Base-by-base conservation (phyloP, 441 rosid species). In the Euphorbia corollata region DNA sequence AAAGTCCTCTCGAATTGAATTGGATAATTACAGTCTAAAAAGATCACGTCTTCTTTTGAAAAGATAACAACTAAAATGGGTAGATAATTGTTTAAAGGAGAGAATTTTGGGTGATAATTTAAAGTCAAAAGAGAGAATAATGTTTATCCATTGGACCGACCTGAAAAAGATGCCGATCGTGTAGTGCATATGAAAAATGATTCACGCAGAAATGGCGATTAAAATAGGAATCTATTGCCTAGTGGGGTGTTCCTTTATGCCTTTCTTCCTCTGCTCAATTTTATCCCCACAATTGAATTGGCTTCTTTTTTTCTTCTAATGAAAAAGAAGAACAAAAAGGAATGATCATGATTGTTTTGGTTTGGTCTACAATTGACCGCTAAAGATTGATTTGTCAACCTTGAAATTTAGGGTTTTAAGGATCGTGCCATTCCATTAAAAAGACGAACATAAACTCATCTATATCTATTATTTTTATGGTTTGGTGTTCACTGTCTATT, bases 181-280 rank as follows among this genome's bases (percentile, higher is more conserved):
- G 73, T 61, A 9, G 10, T 54, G 68, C 38, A 24, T 38, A 24
- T 66, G 63, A 3, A 48, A 34, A 4, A 60, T 36, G 34, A 39
- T 30, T 0, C 38, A 0, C 13, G 6, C 11, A 24, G 8, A 13
- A 68, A 59, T 19, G 64, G 78, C 81, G 78, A 76, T 79, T 81
- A 54, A 73, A 71, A 67, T 61, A 65, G 73, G 88, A 83, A 85
- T 85, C 74, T 74, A 57, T 63, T 66, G 67, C 64, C 63, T 78
- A 82, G 88, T 81, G 88, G 91, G 75, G 63, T 63, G 72, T 69
- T 74, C 74, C 79, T 77, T 86, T 85, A 85, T 90, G 69, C 94
- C 77, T 87, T 86, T 59, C 87, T 87, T 86, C 10, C 63, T 63
- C 39, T 2, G 39, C 79, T 72, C 15, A 68, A 59, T 53, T 41